phyloP scores from a whole-genome alignment of 2,329 filamentous ascomycete species.

The Chalaropsis thielavioides region DNA sequence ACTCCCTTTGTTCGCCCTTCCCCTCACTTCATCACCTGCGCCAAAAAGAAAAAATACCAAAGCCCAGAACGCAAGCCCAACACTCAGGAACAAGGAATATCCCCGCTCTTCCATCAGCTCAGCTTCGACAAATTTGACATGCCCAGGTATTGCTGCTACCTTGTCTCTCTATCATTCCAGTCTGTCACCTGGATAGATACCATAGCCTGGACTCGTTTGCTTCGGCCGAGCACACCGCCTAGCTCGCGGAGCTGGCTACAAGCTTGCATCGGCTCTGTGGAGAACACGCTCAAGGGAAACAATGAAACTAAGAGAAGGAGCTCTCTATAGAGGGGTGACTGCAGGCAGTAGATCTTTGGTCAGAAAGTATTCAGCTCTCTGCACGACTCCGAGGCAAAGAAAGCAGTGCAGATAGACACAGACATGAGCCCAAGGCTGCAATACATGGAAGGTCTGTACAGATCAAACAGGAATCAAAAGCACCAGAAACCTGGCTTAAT shows the following conservation, averaged over 20 bases:
- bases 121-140: not conserved
- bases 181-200: not conserved
- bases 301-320: not conserved
- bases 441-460: not conserved
- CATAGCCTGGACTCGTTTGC: not conserved
- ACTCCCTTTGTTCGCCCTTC: not conserved
- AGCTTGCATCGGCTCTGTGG: not conserved
- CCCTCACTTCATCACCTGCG: not conserved
- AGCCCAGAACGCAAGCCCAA: not conserved
- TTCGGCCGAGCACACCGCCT: slow-evolving; percentile 1
- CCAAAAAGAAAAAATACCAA: not conserved
- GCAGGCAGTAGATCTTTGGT: not conserved
- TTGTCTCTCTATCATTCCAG: not conserved
- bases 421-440: not conserved
- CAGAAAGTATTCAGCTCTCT: no score
- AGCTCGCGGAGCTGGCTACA: not conserved
- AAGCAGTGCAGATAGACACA: not conserved
- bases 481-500: not conserved
- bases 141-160: not conserved
- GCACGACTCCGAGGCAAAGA: not conserved
- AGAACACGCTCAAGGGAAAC: not conserved
- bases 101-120: not conserved
- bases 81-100: not conserved
- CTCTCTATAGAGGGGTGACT: not conserved
- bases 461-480: not conserved